Conservation (phyloP, 2,329 filamentous ascomycete species). For the Pseudofabraea citricarpa region DNA sequence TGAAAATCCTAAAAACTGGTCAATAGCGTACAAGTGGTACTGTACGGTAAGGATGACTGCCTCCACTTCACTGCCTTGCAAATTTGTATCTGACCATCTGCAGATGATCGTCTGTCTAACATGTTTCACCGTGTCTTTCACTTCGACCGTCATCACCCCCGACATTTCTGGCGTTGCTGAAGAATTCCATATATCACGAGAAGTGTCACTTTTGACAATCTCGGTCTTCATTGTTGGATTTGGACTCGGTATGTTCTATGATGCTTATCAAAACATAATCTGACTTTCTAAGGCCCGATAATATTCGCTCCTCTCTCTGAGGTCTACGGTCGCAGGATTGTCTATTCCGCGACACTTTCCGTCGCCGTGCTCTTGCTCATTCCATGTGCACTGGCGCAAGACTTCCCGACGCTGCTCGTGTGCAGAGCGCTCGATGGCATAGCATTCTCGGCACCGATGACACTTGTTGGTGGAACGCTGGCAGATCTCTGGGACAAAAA, state of each 20-base stretch:
- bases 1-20: neutral
- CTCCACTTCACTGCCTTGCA: too few species aligned
- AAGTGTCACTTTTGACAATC: constrained; percentile 66
- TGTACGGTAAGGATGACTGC: too few species aligned
- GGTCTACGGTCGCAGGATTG: constrained; percentile 61
- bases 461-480: constrained; percentile 29
- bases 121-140: neutral
- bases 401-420: neutral
- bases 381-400: neutral
- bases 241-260: constrained; percentile 49
- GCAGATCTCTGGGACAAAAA: constrained; percentile 53
- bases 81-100: too few species aligned
- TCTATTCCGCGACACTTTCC: constrained; percentile 42
- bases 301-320: constrained; percentile 74
- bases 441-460: neutral
- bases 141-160: neutral
- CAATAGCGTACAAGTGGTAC: neutral
- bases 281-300: constrained; percentile 52
- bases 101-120: neutral
- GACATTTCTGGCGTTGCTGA: constrained; percentile 44
- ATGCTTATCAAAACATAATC: neutral
- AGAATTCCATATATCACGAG: constrained; percentile 62
- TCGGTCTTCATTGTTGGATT: constrained; percentile 76
- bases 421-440: neutral
- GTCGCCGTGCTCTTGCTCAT: neutral